phyloP scores from a whole-genome alignment of 768 basidiomycete species.

The Gloeopeniophorella convolvens region DNA sequence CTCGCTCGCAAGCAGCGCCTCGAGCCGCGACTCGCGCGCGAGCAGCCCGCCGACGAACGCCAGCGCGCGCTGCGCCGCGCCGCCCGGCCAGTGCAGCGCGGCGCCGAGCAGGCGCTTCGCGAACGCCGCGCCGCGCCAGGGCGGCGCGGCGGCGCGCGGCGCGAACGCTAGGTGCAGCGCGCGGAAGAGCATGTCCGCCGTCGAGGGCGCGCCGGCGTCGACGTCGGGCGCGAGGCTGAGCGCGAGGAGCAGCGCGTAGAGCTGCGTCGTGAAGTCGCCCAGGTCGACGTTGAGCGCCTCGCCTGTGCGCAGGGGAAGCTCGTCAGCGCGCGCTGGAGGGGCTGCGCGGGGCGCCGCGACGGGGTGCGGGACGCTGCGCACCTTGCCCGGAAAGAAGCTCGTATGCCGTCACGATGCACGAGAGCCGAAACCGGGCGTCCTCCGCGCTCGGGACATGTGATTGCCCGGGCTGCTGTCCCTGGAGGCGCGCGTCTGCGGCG shows the following conservation, averaged over 20 bases:
- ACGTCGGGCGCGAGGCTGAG: slow-evolving; percentile 61
- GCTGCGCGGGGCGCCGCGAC: slow-evolving; percentile 13
- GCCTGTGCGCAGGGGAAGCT: slow-evolving; percentile 40
- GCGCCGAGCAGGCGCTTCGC: slow-evolving; percentile 84
- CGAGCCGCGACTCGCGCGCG: slow-evolving; percentile 71
- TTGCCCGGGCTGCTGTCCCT: slow-evolving; percentile 18
- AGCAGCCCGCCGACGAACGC: slow-evolving; percentile 70
- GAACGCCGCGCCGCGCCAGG: slow-evolving; percentile 84
- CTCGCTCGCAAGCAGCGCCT: slow-evolving; percentile 79
- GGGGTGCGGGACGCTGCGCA: slow-evolving; percentile 26
- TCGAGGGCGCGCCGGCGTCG: slow-evolving; percentile 41
- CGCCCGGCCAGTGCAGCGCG: slow-evolving; percentile 74
- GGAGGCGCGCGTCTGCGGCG: slow-evolving; percentile 29
- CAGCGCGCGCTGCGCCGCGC: slow-evolving; percentile 56
- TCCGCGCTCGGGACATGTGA: slow-evolving; percentile 28
- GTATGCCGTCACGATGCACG: slow-evolving; percentile 95
- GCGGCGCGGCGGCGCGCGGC: slow-evolving; percentile 56
- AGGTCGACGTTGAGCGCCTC: slow-evolving; percentile 98
- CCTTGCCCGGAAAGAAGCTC: slow-evolving; percentile 96
- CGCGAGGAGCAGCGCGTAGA: slow-evolving; percentile 78
- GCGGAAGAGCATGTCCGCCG: slow-evolving; percentile 77
- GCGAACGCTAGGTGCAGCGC: slow-evolving; percentile 80
- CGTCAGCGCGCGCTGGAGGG: slow-evolving; percentile 4
- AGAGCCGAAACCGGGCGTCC: slow-evolving; percentile 51
- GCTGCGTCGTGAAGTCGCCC: slow-evolving; percentile 74